Conservation (phyloP, 1,284 basidiomycete genomes). For the Tylopilus orsonianus region DNA sequence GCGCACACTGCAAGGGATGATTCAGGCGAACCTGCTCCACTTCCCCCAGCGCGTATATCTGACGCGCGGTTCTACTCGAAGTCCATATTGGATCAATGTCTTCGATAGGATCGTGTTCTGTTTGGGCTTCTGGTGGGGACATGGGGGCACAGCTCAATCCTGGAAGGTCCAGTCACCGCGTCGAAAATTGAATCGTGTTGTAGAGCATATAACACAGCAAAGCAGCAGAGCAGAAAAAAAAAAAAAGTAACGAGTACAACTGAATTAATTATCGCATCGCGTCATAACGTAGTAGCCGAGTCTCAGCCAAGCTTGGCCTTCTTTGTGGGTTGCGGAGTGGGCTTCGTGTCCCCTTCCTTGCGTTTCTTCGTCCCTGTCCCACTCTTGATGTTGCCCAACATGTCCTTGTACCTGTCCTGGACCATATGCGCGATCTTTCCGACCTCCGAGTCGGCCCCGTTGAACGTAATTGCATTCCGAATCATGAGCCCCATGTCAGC, state of each 20-base stretch:
- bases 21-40: conserved; percentile 68
- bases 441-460: conserved; percentile 78
- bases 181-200: too few relatives aligned
- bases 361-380: conserved; percentile 54
- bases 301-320: conserved; percentile 55
- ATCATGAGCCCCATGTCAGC: conserved; percentile 86
- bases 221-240: conserved; percentile 30
- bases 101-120: conserved; percentile 12
- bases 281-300: conserved; percentile 29
- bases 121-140: conserved; percentile 20
- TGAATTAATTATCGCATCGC: conserved; percentile 25
- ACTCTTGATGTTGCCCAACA: conserved; percentile 49
- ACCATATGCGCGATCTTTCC: conserved; percentile 56
- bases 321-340: conserved; percentile 65
- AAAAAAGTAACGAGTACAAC: conserved; percentile 29
- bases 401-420: conserved; percentile 51
- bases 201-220: conserved; percentile 32
- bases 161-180: neutral
- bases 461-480: conserved; percentile 83
- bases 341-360: conserved; percentile 59
- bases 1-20: neutral
- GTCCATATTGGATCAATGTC: conserved; percentile 75
- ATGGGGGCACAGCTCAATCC: too few relatives aligned
- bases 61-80: conserved; percentile 75
- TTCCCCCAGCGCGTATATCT: conserved; percentile 77